phyloP scores from a whole-genome alignment of 2,329 filamentous ascomycete genomes.

The Achaetomium macrosporum region DNA sequence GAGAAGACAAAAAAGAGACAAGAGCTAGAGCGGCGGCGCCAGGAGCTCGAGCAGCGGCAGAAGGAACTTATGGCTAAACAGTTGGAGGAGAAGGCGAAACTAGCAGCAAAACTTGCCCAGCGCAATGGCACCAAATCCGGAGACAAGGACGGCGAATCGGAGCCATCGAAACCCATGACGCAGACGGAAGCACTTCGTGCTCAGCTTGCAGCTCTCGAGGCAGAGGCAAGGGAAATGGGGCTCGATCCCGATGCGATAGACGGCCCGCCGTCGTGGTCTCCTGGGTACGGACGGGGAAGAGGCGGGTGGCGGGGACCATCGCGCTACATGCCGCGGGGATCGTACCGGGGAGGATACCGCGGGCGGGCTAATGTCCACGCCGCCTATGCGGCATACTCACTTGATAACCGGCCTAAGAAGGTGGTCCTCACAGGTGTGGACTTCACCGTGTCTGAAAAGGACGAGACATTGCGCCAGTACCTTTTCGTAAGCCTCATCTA shows the following conservation, averaged over 20 bases:
- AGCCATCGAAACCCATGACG: constrained; percentile 30
- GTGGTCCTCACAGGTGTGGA: constrained; percentile 59
- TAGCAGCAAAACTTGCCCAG: constrained; percentile 54
- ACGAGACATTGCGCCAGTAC: constrained; percentile 66
- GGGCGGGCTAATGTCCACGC: constrained; percentile 31
- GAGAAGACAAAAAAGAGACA: constrained; percentile 58
- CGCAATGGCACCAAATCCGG: constrained; percentile 17
- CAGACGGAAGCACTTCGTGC: constrained; percentile 63
- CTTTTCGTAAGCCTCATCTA: constrained; percentile 52
- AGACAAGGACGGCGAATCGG: constrained; percentile 21
- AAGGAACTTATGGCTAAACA: constrained; percentile 57
- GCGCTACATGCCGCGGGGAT: constrained; percentile 29
- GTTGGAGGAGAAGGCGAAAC: constrained; percentile 56
- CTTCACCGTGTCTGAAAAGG: constrained; percentile 55
- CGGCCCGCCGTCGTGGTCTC: constrained; percentile 20
- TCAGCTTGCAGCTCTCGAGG: constrained; percentile 66
- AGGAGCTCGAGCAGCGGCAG: constrained; percentile 60
- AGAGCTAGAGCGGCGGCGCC: constrained; percentile 56
- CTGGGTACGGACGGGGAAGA: constrained; percentile 18
- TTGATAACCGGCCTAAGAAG: constrained; percentile 70
- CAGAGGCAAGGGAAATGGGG: constrained; percentile 64
- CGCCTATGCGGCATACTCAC: constrained; percentile 56
- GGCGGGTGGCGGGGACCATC: constrained; percentile 26
- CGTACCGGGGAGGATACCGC: constrained; percentile 23
- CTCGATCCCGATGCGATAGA: constrained; percentile 53